Evolutionary conservation across 1,284 basidiomycete genomes (phyloP).

Genomic region (Trichosporon inkin): DNA sequence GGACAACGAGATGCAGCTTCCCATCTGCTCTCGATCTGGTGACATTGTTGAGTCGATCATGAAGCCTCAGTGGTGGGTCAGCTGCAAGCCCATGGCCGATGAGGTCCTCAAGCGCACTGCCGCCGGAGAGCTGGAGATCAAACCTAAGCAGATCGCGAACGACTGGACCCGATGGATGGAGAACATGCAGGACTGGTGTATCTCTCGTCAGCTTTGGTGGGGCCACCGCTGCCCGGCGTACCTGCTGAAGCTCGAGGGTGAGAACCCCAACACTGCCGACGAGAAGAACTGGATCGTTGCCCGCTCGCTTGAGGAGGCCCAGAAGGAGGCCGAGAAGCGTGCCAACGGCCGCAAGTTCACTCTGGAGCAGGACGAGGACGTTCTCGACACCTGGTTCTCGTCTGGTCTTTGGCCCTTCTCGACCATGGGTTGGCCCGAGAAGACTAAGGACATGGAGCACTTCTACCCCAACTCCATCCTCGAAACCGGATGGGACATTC

Average conservation of each 20-base stretch:
- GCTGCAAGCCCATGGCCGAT: slow-evolving; percentile 85
- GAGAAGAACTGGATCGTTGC: slow-evolving; percentile 90
- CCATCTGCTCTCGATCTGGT: slow-evolving; percentile 86
- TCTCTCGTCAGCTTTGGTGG: slow-evolving; percentile 99
- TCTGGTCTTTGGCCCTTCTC: slow-evolving; percentile 98
- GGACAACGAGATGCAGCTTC: slow-evolving; percentile 94
- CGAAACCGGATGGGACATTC: slow-evolving; percentile 98
- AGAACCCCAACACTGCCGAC: slow-evolving; percentile 63
- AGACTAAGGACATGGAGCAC: slow-evolving; percentile 62
- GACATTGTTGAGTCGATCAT: slow-evolving; percentile 93
- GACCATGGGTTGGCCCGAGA: slow-evolving; percentile 93
- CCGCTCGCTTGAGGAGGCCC: slow-evolving; percentile 72
- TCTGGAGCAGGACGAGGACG: slow-evolving; percentile 92
- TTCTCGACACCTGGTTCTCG: slow-evolving; percentile 99
- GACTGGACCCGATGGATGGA: slow-evolving; percentile 99
- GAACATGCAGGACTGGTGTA: slow-evolving; percentile 97
- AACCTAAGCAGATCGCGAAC: slow-evolving; percentile 78
- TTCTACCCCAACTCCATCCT: slow-evolving; percentile 89
- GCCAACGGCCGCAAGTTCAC: slow-evolving; percentile 69
- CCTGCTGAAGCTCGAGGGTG: slow-evolving; percentile 80
- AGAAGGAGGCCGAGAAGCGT: slow-evolving; percentile 66
- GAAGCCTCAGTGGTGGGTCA: slow-evolving; percentile 99
- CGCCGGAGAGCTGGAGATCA: slow-evolving; percentile 77
- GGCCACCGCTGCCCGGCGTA: slow-evolving; percentile 96
- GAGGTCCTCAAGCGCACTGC: slow-evolving; percentile 86